Conservation (phyloP, 768 basidiomycete species). For the Macrolepiota fuliginosa region DNA sequence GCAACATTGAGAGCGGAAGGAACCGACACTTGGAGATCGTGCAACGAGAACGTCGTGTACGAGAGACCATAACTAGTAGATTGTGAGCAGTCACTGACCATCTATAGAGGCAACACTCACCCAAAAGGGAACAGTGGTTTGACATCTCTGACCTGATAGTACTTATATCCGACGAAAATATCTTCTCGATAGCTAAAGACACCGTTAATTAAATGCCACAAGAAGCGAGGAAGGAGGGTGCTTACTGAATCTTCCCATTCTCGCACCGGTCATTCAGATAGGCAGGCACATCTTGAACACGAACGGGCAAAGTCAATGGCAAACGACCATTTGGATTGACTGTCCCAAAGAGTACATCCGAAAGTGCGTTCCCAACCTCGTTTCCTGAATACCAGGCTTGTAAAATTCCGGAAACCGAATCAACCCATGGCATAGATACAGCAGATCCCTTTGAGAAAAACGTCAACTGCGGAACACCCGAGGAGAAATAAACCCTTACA, state of each 20-base stretch:
- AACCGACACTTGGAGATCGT: constrained; percentile 39
- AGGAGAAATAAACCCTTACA: constrained; percentile 31
- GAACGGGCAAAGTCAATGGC: constrained; percentile 58
- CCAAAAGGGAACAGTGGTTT: constrained; percentile 69
- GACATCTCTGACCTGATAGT: constrained; percentile 53
- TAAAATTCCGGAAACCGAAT: constrained; percentile 49
- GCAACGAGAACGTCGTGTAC: constrained; percentile 67
- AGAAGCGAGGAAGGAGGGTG: neutral
- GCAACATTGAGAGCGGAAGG: constrained; percentile 17
- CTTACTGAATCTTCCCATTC: constrained; percentile 49
- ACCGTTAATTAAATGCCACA: neutral
- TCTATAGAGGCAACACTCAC: constrained; percentile 27
- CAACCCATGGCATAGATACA: constrained; percentile 73
- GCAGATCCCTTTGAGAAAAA: constrained; percentile 52
- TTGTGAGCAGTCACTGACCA: neutral
- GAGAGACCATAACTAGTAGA: constrained; percentile 61
- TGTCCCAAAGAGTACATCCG: constrained; percentile 61
- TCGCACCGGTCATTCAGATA: constrained; percentile 57
- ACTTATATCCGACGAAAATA: constrained; percentile 68
- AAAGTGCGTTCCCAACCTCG: constrained; percentile 61
- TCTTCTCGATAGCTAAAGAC: constrained; percentile 52
- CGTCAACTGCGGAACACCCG: neutral
- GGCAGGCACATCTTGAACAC: constrained; percentile 61
- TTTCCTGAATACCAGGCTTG: constrained; percentile 71
- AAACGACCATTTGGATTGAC: constrained; percentile 62